Evolutionary conservation across 805 yeast genomes (phyloP), one percentile per base, ranked within the genome.

Genomic region (Tetrapisispora phaffii): DNA sequence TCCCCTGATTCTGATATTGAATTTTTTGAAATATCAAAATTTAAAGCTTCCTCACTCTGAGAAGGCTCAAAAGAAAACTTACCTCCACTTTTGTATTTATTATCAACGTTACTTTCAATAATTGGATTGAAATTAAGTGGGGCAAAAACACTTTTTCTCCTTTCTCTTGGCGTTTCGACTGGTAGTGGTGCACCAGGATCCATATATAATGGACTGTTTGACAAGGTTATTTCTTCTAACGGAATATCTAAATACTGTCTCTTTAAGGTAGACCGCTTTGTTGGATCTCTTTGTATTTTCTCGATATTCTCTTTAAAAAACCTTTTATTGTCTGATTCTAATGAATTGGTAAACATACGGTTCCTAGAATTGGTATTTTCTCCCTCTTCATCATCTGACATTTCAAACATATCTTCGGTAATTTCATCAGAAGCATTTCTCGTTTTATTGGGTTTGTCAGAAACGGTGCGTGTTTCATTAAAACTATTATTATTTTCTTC

Each of bases 171-270:
- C 0, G 77, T 65, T 46, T 50, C 72, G 17, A 76, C 63, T 0
- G 94, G 90, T 2, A 79, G 66, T 3, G 94, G 94, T 0, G 94
- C 94, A 37, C 94, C 94, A 0, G 94, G 94, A 58, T 85, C 94
- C 40, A 71, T 76, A 53, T 83, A 83, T 21, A 75, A 62, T 0
- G 80, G 80, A 2, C 79, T 72, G 2, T 69, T 61, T 7, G 72
- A 67, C 12, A 76, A 54, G 9, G 79, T 75, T 73, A 79, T 79
- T 52, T 78, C 77, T 47, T 76, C 76, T 42, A 73, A 67, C 0
- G 83, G 82, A 36, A 77, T 75, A 55, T 78, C 80, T 48, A 75
- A 54, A 44, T 60, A 53, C 39, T 61, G 60, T 32, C 66, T 52
- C 41, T 60, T 60, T 34, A 43, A 35, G 1, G 35, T 31, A 15